phyloP scores from a whole-genome alignment of 2,329 filamentous ascomycete species.

The Calonectria honghensis region DNA sequence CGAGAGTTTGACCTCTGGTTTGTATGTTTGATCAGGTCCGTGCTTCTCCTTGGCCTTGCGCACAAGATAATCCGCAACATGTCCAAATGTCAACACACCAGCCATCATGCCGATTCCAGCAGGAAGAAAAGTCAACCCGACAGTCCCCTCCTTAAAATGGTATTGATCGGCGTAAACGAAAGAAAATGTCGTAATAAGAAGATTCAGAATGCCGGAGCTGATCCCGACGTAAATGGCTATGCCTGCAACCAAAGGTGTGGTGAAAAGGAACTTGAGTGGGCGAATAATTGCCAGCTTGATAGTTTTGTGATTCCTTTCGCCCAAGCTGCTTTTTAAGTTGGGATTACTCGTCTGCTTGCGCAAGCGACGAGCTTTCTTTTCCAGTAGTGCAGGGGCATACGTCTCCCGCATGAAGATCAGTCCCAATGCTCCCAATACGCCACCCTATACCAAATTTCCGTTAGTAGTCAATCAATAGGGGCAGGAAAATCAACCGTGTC shows the following conservation, averaged over 20 bases:
- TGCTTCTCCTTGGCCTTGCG: constrained; percentile 37
- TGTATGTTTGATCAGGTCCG: constrained; percentile 49
- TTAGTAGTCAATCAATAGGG: constrained; percentile 24
- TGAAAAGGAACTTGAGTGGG: constrained; percentile 73
- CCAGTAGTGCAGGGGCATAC: constrained; percentile 62
- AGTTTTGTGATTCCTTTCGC: constrained; percentile 43
- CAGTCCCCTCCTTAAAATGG: constrained; percentile 65
- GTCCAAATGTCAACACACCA: constrained; percentile 63
- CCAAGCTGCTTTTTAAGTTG: constrained; percentile 49
- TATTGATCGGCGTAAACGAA: constrained; percentile 66
- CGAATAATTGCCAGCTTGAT: constrained; percentile 72
- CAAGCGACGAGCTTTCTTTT: constrained; percentile 62
- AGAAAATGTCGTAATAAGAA: constrained; percentile 63
- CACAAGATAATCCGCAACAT: constrained; percentile 47
- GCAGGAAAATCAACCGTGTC: constrained; percentile 39
- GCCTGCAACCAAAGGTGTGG: constrained; percentile 69
- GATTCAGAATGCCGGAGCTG: constrained; percentile 73
- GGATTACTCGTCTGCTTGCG: constrained; percentile 64
- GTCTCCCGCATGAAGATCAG: constrained; percentile 65
- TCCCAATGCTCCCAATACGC: constrained; percentile 53
- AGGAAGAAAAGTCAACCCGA: constrained; percentile 69
- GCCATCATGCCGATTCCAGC: constrained; percentile 68
- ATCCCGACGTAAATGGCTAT: constrained; percentile 73
- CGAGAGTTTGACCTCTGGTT: constrained; percentile 63
- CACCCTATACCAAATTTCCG: constrained; percentile 46